Conservation (phyloP, 306 rosid genomes). For the Cercis canadensis region DNA sequence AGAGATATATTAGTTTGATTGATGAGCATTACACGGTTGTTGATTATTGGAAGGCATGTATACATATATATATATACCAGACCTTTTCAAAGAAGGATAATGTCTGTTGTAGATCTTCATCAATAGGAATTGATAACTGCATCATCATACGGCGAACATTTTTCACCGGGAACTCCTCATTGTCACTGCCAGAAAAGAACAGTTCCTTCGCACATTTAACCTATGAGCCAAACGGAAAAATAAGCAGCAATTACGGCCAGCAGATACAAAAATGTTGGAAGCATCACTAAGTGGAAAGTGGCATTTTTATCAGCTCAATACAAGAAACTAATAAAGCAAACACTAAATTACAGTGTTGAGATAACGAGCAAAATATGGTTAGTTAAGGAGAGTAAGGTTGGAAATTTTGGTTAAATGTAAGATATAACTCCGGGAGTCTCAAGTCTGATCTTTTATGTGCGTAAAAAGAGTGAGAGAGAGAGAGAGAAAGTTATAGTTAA, state of each 20-base stretch:
- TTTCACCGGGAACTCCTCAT: slow-evolving; percentile 48
- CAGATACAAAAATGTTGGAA: background rate
- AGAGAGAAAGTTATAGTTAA: no score
- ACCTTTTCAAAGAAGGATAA: slow-evolving; percentile 88
- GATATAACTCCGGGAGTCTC: no score
- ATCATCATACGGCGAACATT: slow-evolving; percentile 70
- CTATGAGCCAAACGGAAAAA: slow-evolving; percentile 52
- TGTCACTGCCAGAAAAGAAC: slow-evolving; percentile 60
- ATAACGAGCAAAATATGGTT: background rate
- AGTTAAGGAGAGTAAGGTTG: background rate
- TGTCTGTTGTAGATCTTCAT: slow-evolving; percentile 80
- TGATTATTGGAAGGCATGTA: slow-evolving; percentile 12
- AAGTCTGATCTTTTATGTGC: no score
- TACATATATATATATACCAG: background rate
- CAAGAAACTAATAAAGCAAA: background rate
- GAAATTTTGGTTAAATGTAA: no score
- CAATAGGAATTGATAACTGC: slow-evolving; percentile 72
- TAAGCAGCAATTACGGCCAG: slow-evolving; percentile 32
- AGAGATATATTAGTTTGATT: background rate
- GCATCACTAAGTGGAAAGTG: no score
- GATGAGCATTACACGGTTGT: background rate
- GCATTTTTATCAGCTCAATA: slow-evolving; percentile 1
- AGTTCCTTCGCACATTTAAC: slow-evolving; percentile 73
- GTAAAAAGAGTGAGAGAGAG: no score
- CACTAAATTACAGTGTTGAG: background rate